Evolutionary conservation across 2,329 filamentous ascomycete genomes (phyloP).

Genomic region (Fusarium bulbicola): DNA sequence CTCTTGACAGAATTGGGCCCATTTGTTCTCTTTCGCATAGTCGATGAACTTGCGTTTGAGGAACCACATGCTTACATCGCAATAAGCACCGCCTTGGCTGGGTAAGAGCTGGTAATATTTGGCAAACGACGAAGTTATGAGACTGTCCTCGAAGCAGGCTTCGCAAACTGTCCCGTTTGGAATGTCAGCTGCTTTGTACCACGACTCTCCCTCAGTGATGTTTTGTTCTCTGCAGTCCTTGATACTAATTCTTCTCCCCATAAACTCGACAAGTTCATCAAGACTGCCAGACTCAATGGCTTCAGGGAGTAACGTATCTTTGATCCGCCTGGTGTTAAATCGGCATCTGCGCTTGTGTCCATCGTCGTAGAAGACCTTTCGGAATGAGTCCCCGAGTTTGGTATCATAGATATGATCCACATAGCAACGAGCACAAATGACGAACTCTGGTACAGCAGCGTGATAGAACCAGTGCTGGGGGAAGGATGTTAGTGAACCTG

Average conservation of each 20-base stretch:
- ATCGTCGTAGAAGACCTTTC: constrained; percentile 31
- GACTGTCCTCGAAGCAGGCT: constrained; percentile 50
- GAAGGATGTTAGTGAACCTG: constrained; percentile 35
- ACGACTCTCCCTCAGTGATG: constrained; percentile 31
- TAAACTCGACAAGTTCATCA: constrained; percentile 41
- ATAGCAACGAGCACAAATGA: constrained; percentile 52
- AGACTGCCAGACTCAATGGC: constrained; percentile 44
- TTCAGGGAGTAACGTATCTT: constrained; percentile 44
- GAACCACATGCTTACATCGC: constrained; percentile 46
- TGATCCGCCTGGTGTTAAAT: constrained; percentile 47
- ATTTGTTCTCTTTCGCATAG: constrained; percentile 41
- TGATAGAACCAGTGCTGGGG: constrained; percentile 52
- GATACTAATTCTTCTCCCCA: constrained; percentile 38
- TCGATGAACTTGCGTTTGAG: constrained; percentile 44
- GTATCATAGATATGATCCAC: constrained; percentile 48
- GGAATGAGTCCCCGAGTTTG: constrained; percentile 43
- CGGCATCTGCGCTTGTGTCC: constrained; percentile 45
- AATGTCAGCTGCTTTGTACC: constrained; percentile 49
- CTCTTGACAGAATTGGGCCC: constrained; percentile 46
- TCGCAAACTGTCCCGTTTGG: constrained; percentile 49
- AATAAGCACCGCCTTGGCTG: constrained; percentile 26
- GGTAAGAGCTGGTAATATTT: constrained; percentile 40
- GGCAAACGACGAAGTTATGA: constrained; percentile 44
- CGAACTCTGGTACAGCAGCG: constrained; percentile 42
- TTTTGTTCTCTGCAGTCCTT: constrained; percentile 26